Conservation (phyloP, 306 rosid genomes). For the Coriaria nepalensis region DNA sequence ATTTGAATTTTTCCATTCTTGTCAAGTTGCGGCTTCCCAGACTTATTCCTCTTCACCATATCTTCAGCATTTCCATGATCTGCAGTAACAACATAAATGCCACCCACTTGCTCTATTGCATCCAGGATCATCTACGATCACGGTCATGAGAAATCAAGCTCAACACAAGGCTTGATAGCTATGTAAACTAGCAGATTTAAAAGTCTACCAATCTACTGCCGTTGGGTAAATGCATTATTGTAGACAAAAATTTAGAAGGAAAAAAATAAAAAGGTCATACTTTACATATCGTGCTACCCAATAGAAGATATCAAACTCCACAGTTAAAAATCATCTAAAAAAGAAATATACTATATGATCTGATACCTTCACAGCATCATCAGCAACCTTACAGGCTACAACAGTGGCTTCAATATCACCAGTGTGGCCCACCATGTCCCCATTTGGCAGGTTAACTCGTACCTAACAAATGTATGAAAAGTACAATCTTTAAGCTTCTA, state of each 20-base stretch:
- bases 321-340: neutral
- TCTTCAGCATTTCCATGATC: constrained; percentile 99
- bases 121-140: constrained; percentile 74
- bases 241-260: too few species aligned
- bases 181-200: neutral
- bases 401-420: constrained; percentile 89
- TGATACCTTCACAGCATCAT: constrained; percentile 79
- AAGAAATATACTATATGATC: neutral
- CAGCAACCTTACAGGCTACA: constrained; percentile 98
- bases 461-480: constrained; percentile 32
- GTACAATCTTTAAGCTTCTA: neutral
- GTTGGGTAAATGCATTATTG: too few species aligned
- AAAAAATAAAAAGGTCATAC: too few species aligned
- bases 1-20: constrained; percentile 80
- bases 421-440: constrained; percentile 96
- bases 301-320: too few species aligned
- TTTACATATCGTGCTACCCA: too few species aligned
- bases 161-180: neutral
- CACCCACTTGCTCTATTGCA: constrained; percentile 84
- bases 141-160: neutral
- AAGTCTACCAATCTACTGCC: too few species aligned
- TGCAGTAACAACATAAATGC: constrained; percentile 94
- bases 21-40: constrained; percentile 68
- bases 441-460: constrained; percentile 92
- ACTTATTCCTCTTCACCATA: constrained; percentile 89